Conservation (phyloP, 176 grass and related monocot genomes). For the Thinopyrum elongatum region DNA sequence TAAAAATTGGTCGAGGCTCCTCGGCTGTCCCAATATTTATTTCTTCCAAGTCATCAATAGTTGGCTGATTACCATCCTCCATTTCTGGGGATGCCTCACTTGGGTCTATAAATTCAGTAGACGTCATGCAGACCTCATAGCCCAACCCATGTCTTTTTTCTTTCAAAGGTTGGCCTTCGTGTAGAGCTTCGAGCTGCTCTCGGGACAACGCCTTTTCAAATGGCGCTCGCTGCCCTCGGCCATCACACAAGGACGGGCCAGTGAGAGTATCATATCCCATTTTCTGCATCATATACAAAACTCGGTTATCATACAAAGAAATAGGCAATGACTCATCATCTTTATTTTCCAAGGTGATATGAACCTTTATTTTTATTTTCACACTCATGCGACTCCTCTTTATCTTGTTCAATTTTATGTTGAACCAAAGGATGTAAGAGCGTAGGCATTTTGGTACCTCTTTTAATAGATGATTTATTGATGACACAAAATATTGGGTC, state of each 20-base stretch:
- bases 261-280: neutral
- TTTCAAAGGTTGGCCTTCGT: neutral
- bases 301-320: too few species aligned
- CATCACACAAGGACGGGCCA: neutral
- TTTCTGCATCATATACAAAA: slow-evolving; percentile 1
- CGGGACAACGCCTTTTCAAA: neutral
- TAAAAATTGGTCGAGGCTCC: neutral
- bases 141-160: neutral
- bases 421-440: neutral
- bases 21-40: neutral
- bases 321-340: too few species aligned
- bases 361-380: neutral
- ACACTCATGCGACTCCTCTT: neutral
- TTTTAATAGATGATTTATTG: neutral
- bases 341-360: too few species aligned
- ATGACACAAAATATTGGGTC: neutral
- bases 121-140: slow-evolving; percentile 1
- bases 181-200: neutral
- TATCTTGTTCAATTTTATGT: neutral
- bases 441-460: neutral
- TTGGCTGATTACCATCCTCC: slow-evolving; percentile 1
- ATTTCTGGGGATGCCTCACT: neutral
- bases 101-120: neutral
- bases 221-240: neutral
- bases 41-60: neutral